Base-by-base conservation (phyloP, 78 protist genomes). In the Dictyostelium capitatum region DNA sequence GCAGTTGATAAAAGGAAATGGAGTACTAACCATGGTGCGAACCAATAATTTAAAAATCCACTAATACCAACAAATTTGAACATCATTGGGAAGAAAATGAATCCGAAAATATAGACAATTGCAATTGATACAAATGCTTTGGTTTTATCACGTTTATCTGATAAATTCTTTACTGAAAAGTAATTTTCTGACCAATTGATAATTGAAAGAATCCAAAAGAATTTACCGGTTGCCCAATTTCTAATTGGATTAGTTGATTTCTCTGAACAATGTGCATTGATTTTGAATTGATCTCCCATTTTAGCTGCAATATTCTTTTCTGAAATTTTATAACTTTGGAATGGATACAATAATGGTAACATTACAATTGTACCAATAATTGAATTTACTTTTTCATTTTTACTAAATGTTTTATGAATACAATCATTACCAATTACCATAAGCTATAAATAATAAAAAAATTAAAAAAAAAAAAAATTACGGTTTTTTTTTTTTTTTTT, bases 291-390 rank as follows among this genome's bases (percentile, higher is more conserved):
- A 14, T 67, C 75, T 15, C 28, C 28, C 41, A 20, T 72, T 30
- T 53, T 83, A 53, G 72, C 54, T 8, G 54, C 47, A 62, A n/a
- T 62, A 17, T 67, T 67, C 4, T 67, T 67, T 67, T 67, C 75
- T 32, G 75, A 67, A 32, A 67, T 67, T 43, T 67, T 67, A 1
- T 67, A 67, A 32, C 82, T 74, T 74, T 84, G 91, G 82, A 84
- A 84, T 84, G 91, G 91, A 74, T 84, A 84, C 1, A 84, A 50
- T 19, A 84, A 74, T 74, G 91, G 91, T 37, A 84, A 79, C 91
- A 84, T 84, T 53, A 84, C 91, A 84, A 84, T 84, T 12, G 91
- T 84, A 30, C 91, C 91, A 84, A 84, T 69, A 59, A 84, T 59
- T 28, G 72, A 50, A 28, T 84, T 84, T 1, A 84, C 82, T 20